phyloP scores from a whole-genome alignment of 768 basidiomycete species.

The Cystofilobasidium ferigula region DNA sequence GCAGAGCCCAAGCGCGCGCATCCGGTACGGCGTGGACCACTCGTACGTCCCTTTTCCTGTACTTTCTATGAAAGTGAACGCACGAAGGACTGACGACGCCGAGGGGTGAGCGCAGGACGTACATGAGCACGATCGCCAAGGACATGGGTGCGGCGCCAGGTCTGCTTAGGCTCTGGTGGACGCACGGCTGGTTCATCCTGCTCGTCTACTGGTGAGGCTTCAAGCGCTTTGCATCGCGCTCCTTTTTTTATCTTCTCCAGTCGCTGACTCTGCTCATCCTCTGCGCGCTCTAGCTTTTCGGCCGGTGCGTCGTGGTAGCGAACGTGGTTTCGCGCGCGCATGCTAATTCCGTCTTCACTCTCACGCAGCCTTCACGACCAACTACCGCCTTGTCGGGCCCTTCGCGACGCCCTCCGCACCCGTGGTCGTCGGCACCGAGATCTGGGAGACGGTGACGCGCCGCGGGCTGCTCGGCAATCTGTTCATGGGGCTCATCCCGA shows the following conservation, averaged over 20 bases:
- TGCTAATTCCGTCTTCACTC: background rate
- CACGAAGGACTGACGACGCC: too few species aligned
- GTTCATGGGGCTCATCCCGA: constrained; percentile 48
- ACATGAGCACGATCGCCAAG: constrained; percentile 50
- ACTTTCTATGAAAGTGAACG: background rate
- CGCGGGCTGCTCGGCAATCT: constrained; percentile 50
- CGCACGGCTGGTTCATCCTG: constrained; percentile 47
- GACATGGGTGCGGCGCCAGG: constrained; percentile 51
- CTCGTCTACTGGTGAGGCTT: constrained; percentile 48
- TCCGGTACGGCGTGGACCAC: constrained; percentile 52
- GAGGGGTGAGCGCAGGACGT: too few species aligned
- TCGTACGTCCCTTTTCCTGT: constrained; percentile 24
- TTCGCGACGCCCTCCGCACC: constrained; percentile 43
- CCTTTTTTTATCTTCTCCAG: background rate
- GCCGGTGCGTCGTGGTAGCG: constrained; percentile 34
- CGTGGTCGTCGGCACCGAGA: constrained; percentile 44
- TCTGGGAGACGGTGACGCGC: constrained; percentile 53
- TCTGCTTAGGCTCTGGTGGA: constrained; percentile 44
- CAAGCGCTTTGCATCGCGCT: background rate
- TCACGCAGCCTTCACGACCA: constrained; percentile 44
- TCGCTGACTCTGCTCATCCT: background rate
- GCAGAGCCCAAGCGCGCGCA: constrained; percentile 45
- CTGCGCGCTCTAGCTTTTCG: constrained; percentile 43
- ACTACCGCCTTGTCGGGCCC: constrained; percentile 51
- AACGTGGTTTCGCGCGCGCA: background rate